Base-by-base conservation (phyloP, 768 basidiomycete genomes). In the Hortiboletus campestris region DNA sequence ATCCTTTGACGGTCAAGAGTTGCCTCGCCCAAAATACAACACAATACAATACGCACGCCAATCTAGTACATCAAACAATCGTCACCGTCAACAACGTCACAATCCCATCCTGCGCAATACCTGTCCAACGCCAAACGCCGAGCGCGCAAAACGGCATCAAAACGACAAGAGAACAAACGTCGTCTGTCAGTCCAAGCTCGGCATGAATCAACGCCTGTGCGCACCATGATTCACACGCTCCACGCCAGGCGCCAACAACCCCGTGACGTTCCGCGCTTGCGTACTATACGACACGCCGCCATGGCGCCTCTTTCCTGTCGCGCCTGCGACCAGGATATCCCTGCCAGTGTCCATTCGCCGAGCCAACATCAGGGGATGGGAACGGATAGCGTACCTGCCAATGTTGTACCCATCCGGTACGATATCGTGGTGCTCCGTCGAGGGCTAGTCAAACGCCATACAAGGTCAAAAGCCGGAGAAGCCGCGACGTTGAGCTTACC, bases 81-180 rank as follows among this genome's bases (percentile, higher is more conserved):
- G 71, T 78, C 19, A 85, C 79, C 2, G 81, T 85, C 51, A 87
- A 69, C 20, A 86, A 62, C 1, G 77, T 77, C 16, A 81, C 78
- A 34, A 79, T 73, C 42, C 85, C 84, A 62, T 86, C 84, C 35
- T 78, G 77, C 4, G 85, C 78, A 49, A 86, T 88, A 29, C 74
- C 84, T 84, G 16, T 35, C 13, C 29, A 34, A 22, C 1, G 16
- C 17, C 25, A 38, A 35, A n/a, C 19, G 13, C 25, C 34, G 34
- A 34, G 34, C 34, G 6, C 25, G 31, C 41, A 3, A 19, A 59
- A 49, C 41, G 34, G 34, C 5, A 3, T 25, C 2, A 6, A 25
- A 25, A 25, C 34, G 34, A 34, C 34, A 3, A 34, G 34, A 25
- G 25, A 25, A 25, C 34, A 17, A 35, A 49, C 5, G 8, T 13